Evolutionary conservation across 805 yeast genomes (phyloP), one percentile per base, ranked within the genome.

Genomic region (Teunomyces kruisii): DNA sequence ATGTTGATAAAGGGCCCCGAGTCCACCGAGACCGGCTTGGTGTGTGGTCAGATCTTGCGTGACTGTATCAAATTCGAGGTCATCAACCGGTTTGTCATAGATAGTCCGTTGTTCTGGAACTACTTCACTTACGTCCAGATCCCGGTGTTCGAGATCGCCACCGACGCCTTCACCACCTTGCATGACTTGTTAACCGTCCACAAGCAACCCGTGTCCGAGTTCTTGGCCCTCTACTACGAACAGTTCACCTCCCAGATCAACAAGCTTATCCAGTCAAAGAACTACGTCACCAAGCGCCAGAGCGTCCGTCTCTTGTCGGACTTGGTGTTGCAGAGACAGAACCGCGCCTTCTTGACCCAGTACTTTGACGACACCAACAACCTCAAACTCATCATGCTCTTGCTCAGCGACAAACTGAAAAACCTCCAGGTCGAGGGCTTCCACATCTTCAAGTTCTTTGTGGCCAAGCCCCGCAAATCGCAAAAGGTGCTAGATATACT

Each of bases 221-320:
- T 92, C 65, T 76, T 92, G 53, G 70, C 71, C 24, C 58, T 54
- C 10, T 80, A 88, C 59, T 70, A 81, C 43, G 79, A 74, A 3
- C 61, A 58, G 28, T 88, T 94, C 63, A 83, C 83, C 15, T 59
- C 62, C 28, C 68, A 72, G 49, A 84, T 89, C 53, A 90, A 88
- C 61, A 74, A 74, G 44, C 68, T 92, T 47, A 83, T 94, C 48
- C 79, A 81, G 37, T 84, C 88, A 38, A 79, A 82, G 12, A 90
- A 87, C 64, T 94, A 94, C 64, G 97, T 94, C 26, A 89, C 96
- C 2, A 89, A 90, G 61, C 80, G 99, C 51, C 98, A 92, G 66
- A 83, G 95, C 28, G 80, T 90, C 28, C 86, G 86, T 55, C 69
- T 94, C 27, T 72, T 91, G 47, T 79, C 86, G 12, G 84, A 83